Base-by-base conservation (phyloP, 306 rosid species). In the Sicyos edulis region DNA sequence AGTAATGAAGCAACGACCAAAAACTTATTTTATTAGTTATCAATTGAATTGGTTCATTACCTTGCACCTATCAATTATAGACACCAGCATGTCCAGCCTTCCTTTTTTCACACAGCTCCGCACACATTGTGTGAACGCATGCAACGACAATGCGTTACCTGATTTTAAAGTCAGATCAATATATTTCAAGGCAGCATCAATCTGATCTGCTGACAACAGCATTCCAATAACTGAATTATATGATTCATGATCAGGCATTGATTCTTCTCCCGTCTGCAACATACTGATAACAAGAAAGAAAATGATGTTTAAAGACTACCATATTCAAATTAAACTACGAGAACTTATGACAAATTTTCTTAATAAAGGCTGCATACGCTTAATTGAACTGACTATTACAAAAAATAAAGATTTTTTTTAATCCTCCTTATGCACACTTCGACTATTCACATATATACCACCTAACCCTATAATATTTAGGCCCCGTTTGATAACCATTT, bases 31-130 rank as follows among this genome's bases (percentile, higher is more conserved):
- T 64, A 44, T 9, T 10, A 61, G 77, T 51, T 5, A 59, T 24
- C 74, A 78, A 77, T 61, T 54, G 78, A 54, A 74, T 50, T 71
- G 51, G 77, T 55, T 21, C 77, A 80, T 63, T 75, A 91, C 97
- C 97, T 80, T 89, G 87, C 97, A 95, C 79, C 80, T 89, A 57
- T 95, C 97, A 57, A 95, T 82, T 72, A 95, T 57, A 66, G 92
- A 78, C 53, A 85, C 95, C 85, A 91, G 79, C 1, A 79, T 76
- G 80, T 95, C 99, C 61, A 89, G 88, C 80, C 91, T 89, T 52
- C 95, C 84, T 47, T 75, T 79, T 0, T 26, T 75, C 69, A 78
- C 83, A 79, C 97, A 95, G 42, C 82, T 78, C 72, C 12, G 45
- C 65, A 85, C 89, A 78, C 89, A 89, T 10, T 80, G 80, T 57